Base-by-base conservation (phyloP, 73 alveolate species). In the Paramecium primaurelia region DNA sequence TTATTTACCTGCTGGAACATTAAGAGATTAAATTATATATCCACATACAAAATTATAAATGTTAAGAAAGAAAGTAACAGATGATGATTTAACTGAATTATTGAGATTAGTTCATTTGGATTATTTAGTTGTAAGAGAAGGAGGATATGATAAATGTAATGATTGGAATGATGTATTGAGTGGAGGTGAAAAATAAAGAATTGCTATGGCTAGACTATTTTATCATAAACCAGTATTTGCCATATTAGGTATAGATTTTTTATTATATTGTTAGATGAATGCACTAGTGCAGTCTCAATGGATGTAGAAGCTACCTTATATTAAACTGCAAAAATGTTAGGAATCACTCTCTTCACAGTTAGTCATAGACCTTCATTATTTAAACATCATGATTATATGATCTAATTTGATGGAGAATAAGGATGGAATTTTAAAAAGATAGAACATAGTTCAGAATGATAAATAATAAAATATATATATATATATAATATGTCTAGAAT, bases 131-230 rank as follows among this genome's bases (percentile, higher is more conserved):
- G 95, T 80, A n/a, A 96, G 97, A 90, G 97, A 93, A 83, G 99
- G 98, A 34, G 97, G 97, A 25, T 96, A 93, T 92, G 97, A 95
- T 73, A 86, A 86, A 58, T 77, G 47, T 28, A 92, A 93, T 47
- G 98, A 97, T 91, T 97, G 99, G 99, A 95, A 95, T 84, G 98
- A 97, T 71, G 96, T 95, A 11, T 93, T 97, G 69, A 87, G 96
- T 47, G 99, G 99, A 38, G 99, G 99, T 14, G 99, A 97, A 87
- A 96, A 97, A 77, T 97, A 97, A 91, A 93, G 98, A 92, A 96
- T 97, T 42, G 99, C 99, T 73, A 97, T 97, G 99, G 98, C 98
- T 20, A 92, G 99, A 87, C 93, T 97, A 37, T 92, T 96, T 95
- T 97, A 97, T 80, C 99, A 97, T 95, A 95, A 80, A 90, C 99